These are phyloP conservation scores for Anisodus acutangulus DNA, from an alignment of 257 asterid species.

Conservation along the genomic window DNA sequence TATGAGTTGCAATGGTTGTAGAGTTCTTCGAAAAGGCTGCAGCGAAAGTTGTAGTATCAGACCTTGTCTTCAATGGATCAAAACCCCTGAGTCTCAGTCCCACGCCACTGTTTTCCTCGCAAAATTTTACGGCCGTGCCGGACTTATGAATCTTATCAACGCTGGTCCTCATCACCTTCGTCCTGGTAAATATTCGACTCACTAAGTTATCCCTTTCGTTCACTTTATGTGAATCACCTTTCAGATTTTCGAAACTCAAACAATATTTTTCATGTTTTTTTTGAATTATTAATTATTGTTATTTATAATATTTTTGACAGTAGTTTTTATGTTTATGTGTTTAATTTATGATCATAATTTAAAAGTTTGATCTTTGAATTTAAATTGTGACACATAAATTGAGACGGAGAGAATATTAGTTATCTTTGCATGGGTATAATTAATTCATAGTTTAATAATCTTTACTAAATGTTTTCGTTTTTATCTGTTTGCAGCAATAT, in stretches of 20 bases:
- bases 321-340: too few species aligned
- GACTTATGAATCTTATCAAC: conserved; percentile 77
- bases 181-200: conserved; percentile 52
- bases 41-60: conserved; percentile 69
- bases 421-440: background rate
- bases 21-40: conserved; percentile 86
- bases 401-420: too few species aligned
- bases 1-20: conserved; percentile 88
- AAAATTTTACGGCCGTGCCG: conserved; percentile 92
- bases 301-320: too few species aligned
- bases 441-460: background rate
- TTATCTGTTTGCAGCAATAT: conserved; percentile 52
- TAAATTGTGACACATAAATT: too few species aligned
- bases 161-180: conserved; percentile 77
- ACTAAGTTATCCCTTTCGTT: too few species aligned
- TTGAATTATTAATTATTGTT: too few species aligned
- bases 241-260: too few species aligned
- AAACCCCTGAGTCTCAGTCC: conserved; percentile 68
- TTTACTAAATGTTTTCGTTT: background rate
- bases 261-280: too few species aligned
- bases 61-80: conserved; percentile 84
- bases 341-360: too few species aligned
- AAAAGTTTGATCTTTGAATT: too few species aligned
- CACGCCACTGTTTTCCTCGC: conserved; percentile 87
- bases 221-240: too few species aligned